A percentile compares a stretch with the other conserved stretches of the same genome.
Conservation (phyloP, 345 rosid genomes). For the Odontarrhena argentea region DNA sequence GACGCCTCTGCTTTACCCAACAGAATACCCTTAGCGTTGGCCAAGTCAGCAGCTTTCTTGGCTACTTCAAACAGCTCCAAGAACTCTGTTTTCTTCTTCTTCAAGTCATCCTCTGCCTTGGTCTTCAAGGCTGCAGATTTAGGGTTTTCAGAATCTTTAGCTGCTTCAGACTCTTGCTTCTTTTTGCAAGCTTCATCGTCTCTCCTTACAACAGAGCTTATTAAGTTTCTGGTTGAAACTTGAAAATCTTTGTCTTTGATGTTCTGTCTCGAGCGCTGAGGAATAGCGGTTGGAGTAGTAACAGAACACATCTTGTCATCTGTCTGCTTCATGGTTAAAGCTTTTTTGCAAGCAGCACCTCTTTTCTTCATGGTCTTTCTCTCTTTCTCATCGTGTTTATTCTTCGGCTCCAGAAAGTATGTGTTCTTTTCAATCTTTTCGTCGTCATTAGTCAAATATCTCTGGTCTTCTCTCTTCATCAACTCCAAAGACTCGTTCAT, state of each 20-base stretch:
- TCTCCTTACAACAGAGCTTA: too few species aligned
- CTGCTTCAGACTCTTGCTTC: too few species aligned
- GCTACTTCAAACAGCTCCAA: slow-evolving; percentile 26
- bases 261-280: neutral
- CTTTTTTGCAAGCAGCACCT: too few species aligned
- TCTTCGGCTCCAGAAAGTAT: neutral
- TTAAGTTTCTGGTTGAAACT: too few species aligned
- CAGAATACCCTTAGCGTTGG: slow-evolving; percentile 21
- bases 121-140: neutral
- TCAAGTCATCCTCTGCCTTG: neutral
- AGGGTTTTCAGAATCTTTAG: slow-evolving; percentile 3
- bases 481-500: neutral
- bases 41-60: slow-evolving; percentile 29
- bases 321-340: too few species aligned
- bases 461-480: neutral
- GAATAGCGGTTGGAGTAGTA: too few species aligned
- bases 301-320: too few species aligned
- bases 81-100: slow-evolving; percentile 2
- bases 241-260: too few species aligned
- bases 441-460: neutral
- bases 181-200: too few species aligned
- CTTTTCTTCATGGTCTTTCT: neutral
- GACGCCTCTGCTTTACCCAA: neutral
- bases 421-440: neutral
- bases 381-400: too few species aligned